Evolutionary conservation across 2,329 filamentous ascomycete genomes (phyloP).

Genomic region (Bisporella sp.): DNA sequence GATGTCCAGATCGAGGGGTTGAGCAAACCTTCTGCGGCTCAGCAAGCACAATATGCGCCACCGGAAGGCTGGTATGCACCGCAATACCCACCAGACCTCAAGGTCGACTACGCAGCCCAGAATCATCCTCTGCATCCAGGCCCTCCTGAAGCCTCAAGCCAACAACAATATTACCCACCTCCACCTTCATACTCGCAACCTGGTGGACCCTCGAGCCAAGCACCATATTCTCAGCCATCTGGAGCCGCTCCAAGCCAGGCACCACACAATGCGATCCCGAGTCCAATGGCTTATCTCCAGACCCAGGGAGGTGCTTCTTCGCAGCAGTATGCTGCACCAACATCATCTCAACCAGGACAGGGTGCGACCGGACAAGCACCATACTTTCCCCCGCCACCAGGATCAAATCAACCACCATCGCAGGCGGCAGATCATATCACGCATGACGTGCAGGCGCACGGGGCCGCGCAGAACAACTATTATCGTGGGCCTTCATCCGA

Average conservation of each 20-base stretch:
- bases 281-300: not conserved
- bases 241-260: no score
- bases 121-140: not conserved
- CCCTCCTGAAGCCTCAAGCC: not conserved
- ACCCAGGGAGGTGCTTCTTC: not conserved
- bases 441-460: not conserved
- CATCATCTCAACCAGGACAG: not conserved
- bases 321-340: not conserved
- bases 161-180: not conserved
- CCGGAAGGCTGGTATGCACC: constrained; percentile 1
- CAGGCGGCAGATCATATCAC: not conserved
- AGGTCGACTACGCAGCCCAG: not conserved
- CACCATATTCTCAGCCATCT: not conserved
- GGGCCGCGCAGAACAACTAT: not conserved
- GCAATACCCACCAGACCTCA: not conserved
- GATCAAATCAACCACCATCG: not conserved
- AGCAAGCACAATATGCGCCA: constrained; percentile 6
- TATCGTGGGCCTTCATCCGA: not conserved
- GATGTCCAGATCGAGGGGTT: constrained; percentile 44
- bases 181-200: not conserved
- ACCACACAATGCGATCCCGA: not conserved
- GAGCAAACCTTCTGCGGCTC: constrained; percentile 8
- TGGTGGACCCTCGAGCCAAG: not conserved
- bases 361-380: not conserved
- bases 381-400: not conserved